Evolutionary conservation across 352 stramenopile species (phyloP), one percentile per base, ranked within the genome.

Genomic region (Discostella stelligera): DNA sequence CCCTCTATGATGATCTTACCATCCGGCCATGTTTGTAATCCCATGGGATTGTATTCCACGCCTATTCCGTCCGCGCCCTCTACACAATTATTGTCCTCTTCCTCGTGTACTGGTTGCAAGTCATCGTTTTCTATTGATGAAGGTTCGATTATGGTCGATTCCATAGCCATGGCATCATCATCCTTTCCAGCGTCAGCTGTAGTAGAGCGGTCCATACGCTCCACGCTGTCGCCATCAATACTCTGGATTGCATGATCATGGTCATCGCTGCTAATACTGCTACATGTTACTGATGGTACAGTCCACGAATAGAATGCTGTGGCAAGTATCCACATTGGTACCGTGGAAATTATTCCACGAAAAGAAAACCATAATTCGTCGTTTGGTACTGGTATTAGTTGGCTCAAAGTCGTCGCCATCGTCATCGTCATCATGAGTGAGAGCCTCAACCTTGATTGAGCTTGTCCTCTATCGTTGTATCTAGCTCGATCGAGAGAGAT

Each of bases 11-110:
- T 11, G 37, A 14, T 44, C 72, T 66, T 21, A 80, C 72, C 72
- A 71, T 74, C 20, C 50, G 48, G 48, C 76, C 76, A 83, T 58
- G 70, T 60, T 61, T 83, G 76, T 46, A 83, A 70, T 0, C 76
- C 76, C 49, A 79, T 75, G 11, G 65, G 62, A 66, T 70, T 56
- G 44, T 71, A 71, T 60, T 74, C 50, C 9, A 54, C 55, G 3
- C 50, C 30, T 14, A 53, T 37, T 14, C 52, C 21, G 30, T 66
- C 55, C 9, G 48, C 59, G 37, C 37, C 37, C 23, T 56, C 21
- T 44, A 48, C 18, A 55, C 39, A 18, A 49, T 21, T 54, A 65
- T 48, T 50, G 1, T 21, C 25, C 6, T 32, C 37, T 39, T 23
- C 46, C 0, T 60, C 44, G 53, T 65, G 1, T 55, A 52, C 14